Evolutionary conservation across 78 protist species (phyloP), one percentile per base, ranked within the genome.

Genomic region (Dictyostelium citrinum): DNA sequence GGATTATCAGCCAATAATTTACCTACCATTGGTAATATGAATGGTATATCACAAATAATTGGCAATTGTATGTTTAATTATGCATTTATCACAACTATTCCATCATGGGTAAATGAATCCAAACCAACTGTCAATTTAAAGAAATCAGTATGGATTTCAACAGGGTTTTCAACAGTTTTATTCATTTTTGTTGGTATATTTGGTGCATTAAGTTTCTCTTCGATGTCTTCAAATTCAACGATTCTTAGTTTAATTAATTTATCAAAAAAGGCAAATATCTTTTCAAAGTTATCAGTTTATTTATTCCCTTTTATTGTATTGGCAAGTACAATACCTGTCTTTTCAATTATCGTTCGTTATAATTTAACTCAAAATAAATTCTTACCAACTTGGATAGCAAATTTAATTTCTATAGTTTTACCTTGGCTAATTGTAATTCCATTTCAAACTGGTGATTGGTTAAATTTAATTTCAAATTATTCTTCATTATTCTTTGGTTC

Each of bases 71-170:
- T 93, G 39, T 93, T 93, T 80, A 84, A 93, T 51, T 93, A 81
- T 86, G 96, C 96, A 4, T 93, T 35, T 20, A 51, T 93, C 35
- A 79, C 91, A 11, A 80, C 96, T 22, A 22, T 93, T 5, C 96
- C 96, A 45, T 70, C 84, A 43, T 93, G 96, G 96, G 86, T 83
- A 41, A 93, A 93, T 55, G 96, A 93, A 77, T 24, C 90, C 33
- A 85, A 85, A 85, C 74, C 91, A 76, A 58, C 22, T 6, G 91
- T 76, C 0, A 76, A 85, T 74, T 51, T 85, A 51, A 74, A 77
- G 5, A 55, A 29, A 11, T 51, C 84, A 41, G 20, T 85, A 27
- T 85, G 84, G 83, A 45, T 58, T 37, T 60, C 79, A 31, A 10
- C 83, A 1, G 22, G 33, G 11, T 37, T 74, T 17, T 85, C 91